Base-by-base conservation (phyloP, 768 basidiomycete genomes). In the Russula ochroleuca region DNA sequence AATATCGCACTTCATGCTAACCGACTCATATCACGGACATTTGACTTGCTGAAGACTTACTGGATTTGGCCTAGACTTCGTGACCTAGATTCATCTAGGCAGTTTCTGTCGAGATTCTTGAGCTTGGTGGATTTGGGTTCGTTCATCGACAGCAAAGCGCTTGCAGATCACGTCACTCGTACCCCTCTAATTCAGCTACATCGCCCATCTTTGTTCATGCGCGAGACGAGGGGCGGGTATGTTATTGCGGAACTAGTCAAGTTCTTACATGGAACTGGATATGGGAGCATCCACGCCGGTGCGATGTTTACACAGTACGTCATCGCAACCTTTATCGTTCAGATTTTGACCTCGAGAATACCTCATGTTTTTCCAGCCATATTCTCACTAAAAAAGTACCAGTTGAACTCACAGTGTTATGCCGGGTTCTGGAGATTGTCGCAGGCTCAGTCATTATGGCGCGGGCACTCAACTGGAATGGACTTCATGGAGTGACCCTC, bases 61-160 rank as follows among this genome's bases (percentile, higher is more conserved):
- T 68, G 61, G 67, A 56, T 66, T 31, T 66, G 65, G 65, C 56
- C 57, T 1, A 49, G 2, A 23, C 57, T 68, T 11, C 3, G 33
- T 9, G 3, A 35, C 0, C 40, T 62, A 3, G 43, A 68, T 5
- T 54, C 57, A 1, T 5, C 3, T 7, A 11, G 8, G 21, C 33
- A 2, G 14, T 66, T 68, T 37, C 10, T 68, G 6, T 37, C 65
- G 28, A 37, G 21, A 2, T 60, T 68, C 10, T 23, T 67, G 25
- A 66, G 59, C 17, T 62, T 54, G 23, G 47, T 59, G 19, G 65
- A 67, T 49, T 48, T 68, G 11, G 67, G 67, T n/a, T 57, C 52
- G 25, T 62, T 61, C 33, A 51, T 68, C 23, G 60, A 68, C 48
- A 51, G n/a, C 28, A 31, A 5, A 33, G 61, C 61, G 5, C 56